These are phyloP conservation scores for Aspergillus amoenus DNA, from an alignment of 2,329 filamentous ascomycete species.

Conservation along the genomic window DNA sequence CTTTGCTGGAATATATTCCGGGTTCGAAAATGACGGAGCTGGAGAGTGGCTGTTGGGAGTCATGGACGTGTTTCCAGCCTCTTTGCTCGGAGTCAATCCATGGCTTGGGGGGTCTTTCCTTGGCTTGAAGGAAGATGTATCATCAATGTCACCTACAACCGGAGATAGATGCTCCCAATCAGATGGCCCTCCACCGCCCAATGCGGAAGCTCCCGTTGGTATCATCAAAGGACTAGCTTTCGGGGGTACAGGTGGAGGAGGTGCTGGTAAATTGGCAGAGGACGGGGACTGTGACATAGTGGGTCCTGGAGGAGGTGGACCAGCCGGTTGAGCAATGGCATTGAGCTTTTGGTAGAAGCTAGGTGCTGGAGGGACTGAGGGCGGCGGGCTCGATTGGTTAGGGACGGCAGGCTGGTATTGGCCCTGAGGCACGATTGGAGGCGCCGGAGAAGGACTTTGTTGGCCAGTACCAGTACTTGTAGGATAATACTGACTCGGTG, in stretches of 20 bases:
- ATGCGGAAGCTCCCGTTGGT: conserved; percentile 33
- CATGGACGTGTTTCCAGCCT: conserved; percentile 9
- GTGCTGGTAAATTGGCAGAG: neutral
- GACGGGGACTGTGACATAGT: conserved; percentile 5
- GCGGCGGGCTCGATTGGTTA: neutral
- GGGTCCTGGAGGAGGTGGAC: neutral
- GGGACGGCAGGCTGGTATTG: conserved; percentile 9
- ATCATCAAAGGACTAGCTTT: conserved; percentile 22
- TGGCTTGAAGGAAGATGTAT: conserved; percentile 27
- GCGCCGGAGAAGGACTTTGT: neutral
- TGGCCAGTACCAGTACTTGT: neutral
- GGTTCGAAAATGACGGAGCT: conserved; percentile 6
- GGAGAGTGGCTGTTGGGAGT: conserved; percentile 3
- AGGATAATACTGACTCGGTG: conserved; percentile 19
- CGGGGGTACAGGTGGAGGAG: conserved; percentile 25
- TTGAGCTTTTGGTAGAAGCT: conserved; percentile 5
- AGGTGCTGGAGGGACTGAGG: neutral
- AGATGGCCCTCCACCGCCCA: conserved; percentile 45
- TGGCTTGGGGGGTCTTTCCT: conserved; percentile 13
- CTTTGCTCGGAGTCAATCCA: conserved; percentile 15
- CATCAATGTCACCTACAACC: conserved; percentile 39
- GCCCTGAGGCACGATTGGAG: conserved; percentile 19
- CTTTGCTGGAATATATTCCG: neutral
- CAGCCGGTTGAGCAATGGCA: neutral
- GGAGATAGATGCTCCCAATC: conserved; percentile 49